phyloP scores from a whole-genome alignment of 306 rosid genomes.

The Lagenaria siceraria region DNA sequence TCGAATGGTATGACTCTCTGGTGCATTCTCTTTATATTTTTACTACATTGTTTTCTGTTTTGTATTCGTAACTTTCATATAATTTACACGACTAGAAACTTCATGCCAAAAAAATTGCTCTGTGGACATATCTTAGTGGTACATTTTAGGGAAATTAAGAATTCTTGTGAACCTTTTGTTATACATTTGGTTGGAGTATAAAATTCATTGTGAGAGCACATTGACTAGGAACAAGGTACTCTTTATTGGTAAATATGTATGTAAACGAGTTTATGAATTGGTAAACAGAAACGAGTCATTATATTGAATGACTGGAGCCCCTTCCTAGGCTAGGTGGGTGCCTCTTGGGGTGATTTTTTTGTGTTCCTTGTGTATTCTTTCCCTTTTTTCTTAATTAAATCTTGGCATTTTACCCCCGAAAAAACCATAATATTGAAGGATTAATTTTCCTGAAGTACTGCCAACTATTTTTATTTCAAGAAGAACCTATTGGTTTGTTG shows the following conservation, averaged over 20 bases:
- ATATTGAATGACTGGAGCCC: background rate
- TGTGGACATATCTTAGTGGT: background rate
- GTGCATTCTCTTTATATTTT: background rate
- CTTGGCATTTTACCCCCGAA: background rate
- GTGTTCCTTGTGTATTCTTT: background rate
- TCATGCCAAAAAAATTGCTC: background rate
- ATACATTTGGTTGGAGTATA: background rate
- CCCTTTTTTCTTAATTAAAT: too few species aligned
- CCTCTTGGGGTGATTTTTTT: background rate
- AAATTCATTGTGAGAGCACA: background rate
- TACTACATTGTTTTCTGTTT: background rate
- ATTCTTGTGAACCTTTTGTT: background rate
- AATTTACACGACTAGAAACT: background rate
- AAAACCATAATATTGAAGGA: too few species aligned
- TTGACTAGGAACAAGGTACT: background rate
- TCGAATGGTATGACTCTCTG: slow-evolving; percentile 45
- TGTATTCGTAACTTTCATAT: background rate
- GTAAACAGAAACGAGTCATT: background rate
- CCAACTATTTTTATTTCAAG: background rate
- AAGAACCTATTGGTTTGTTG: background rate
- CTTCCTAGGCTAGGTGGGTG: background rate
- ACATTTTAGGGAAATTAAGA: background rate
- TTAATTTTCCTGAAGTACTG: background rate
- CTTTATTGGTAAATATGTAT: background rate
- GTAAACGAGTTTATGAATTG: background rate